phyloP scores from a whole-genome alignment of 495 filamentous ascomycete genomes.

The Hapsidospora chrysogenum region DNA sequence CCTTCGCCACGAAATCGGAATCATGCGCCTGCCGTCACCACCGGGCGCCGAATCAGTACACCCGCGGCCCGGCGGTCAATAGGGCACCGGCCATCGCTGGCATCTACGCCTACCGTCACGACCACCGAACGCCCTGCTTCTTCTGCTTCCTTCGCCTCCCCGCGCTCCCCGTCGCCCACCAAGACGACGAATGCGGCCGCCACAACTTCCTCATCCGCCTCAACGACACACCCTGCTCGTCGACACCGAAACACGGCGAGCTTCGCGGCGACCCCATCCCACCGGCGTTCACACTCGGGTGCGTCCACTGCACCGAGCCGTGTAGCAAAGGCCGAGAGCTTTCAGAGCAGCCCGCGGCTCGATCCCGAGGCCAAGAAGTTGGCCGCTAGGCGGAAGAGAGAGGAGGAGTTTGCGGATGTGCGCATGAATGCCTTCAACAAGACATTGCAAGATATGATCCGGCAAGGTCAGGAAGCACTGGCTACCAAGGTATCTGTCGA shows the following conservation, averaged over 20 bases:
- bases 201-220: conserved; percentile 3
- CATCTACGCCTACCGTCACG: not conserved
- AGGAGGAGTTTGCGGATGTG: conserved; percentile 64
- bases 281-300: not conserved
- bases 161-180: conserved; percentile 12
- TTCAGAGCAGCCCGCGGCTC: conserved; percentile 23
- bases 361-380: conserved; percentile 47
- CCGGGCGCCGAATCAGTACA: conserved; percentile 4
- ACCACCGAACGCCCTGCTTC: not conserved
- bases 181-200: conserved; percentile 17
- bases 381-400: conserved; percentile 45
- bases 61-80: conserved; percentile 3
- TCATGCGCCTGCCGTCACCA: not conserved
- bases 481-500: conserved; percentile 54
- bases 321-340: conserved; percentile 7
- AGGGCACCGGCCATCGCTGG: not conserved
- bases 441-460: conserved; percentile 67
- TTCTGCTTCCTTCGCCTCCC: conserved; percentile 3
- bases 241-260: conserved; percentile 1
- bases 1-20: not conserved
- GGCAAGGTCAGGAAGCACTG: conserved; percentile 72
- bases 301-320: conserved; percentile 3
- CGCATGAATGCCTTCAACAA: conserved; percentile 63
- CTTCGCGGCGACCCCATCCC: conserved; percentile 21
- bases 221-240: not conserved